Conservation (phyloP, 2,329 filamentous ascomycete genomes). For the Oidium heveae region DNA sequence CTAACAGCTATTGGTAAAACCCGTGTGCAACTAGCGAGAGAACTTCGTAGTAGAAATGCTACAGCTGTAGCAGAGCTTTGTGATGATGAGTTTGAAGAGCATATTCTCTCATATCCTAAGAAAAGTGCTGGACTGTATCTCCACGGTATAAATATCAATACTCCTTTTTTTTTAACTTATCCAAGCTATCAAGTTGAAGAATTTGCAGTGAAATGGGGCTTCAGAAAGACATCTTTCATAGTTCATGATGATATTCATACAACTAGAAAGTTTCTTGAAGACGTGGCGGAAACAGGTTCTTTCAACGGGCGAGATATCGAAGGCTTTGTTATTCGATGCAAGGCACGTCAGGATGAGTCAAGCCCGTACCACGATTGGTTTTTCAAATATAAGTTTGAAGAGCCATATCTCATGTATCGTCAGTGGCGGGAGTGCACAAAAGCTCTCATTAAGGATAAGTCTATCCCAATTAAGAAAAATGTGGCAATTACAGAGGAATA, state of each 20-base stretch:
- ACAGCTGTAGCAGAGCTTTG: constrained; percentile 92
- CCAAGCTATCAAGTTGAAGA: constrained; percentile 58
- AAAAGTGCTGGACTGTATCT: constrained; percentile 77
- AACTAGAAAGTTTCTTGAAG: constrained; percentile 61
- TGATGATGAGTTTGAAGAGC: constrained; percentile 89
- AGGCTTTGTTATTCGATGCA: constrained; percentile 88
- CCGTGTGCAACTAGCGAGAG: constrained; percentile 49
- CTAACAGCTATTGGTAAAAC: constrained; percentile 54
- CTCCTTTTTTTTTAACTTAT: constrained; percentile 79
- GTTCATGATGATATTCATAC: constrained; percentile 47
- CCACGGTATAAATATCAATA: constrained; percentile 85
- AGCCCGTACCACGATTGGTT: constrained; percentile 74
- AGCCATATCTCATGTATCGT: constrained; percentile 94
- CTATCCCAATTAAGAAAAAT: constrained; percentile 54
- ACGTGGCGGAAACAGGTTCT: constrained; percentile 64
- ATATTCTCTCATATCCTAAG: constrained; percentile 69
- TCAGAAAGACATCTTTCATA: constrained; percentile 65
- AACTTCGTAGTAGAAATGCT: constrained; percentile 57
- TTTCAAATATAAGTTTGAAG: constrained; percentile 99
- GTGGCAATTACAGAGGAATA: constrained; percentile 72
- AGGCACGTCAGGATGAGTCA: constrained; percentile 24
- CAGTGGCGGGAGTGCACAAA: constrained; percentile 98
- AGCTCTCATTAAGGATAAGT: constrained; percentile 49
- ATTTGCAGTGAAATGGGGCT: constrained; percentile 84
- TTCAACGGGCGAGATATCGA: constrained; percentile 85